phyloP scores from a whole-genome alignment of 768 basidiomycete species.

The Galerina sulciceps region DNA sequence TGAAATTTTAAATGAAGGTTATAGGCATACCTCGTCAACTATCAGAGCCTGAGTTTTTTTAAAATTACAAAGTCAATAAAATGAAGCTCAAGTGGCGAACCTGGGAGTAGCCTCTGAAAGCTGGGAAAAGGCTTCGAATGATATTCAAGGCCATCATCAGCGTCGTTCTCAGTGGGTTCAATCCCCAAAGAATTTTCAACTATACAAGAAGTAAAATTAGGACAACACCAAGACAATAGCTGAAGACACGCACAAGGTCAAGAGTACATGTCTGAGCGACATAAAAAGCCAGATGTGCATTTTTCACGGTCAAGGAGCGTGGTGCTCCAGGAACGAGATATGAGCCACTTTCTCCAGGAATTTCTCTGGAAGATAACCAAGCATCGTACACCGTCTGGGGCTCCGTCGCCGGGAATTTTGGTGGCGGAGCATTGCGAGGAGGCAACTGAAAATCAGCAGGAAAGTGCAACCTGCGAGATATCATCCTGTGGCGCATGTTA shows the following conservation, averaged over 20 bases:
- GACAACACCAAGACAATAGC: background rate
- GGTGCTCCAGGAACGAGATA: conserved; percentile 70
- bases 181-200: conserved; percentile 46
- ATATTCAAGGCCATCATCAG: conserved; percentile 75
- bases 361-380: conserved; percentile 61
- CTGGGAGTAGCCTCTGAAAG: conserved; percentile 85
- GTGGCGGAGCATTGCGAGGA: conserved; percentile 26
- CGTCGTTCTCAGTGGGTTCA: conserved; percentile 73
- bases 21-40: conserved; percentile 72
- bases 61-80: conserved; percentile 18
- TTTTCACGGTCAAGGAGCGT: conserved; percentile 60
- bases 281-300: conserved; percentile 58
- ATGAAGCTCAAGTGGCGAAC: conserved; percentile 31
- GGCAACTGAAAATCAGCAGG: conserved; percentile 39
- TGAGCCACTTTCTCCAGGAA: conserved; percentile 48
- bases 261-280: conserved; percentile 58
- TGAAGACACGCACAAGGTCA: conserved; percentile 49
- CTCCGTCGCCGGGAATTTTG: conserved; percentile 19
- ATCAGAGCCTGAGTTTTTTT: conserved; percentile 63
- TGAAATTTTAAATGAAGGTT: conserved; percentile 12
- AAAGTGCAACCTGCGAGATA: conserved; percentile 39
- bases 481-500: conserved; percentile 42
- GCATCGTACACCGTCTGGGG: conserved; percentile 49
- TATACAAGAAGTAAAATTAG: conserved; percentile 22
- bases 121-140: conserved; percentile 76